Conservation (phyloP, 495 filamentous ascomycete species). For the Pyrenula aspistea region DNA sequence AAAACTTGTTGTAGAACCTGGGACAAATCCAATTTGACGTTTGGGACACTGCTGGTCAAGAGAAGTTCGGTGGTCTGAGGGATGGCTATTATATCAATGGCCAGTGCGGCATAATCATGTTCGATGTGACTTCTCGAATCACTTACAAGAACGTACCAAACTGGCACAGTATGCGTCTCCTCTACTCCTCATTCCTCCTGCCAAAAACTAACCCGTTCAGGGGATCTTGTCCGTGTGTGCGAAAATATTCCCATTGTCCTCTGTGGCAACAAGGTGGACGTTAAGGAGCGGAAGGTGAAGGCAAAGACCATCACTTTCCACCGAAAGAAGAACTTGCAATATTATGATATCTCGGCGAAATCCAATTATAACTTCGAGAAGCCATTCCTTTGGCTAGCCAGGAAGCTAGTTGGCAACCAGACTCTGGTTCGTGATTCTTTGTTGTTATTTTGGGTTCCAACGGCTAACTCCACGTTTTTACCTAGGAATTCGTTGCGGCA, state of each 20-base stretch:
- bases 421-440: conserved; percentile 51
- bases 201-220: conserved; percentile 30
- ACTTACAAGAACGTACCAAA: conserved; percentile 99
- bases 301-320: conserved; percentile 99
- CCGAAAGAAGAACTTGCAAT: conserved; percentile 99
- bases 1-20: conserved; percentile 83
- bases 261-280: conserved; percentile 98
- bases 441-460: neutral
- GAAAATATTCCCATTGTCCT: conserved; percentile 99
- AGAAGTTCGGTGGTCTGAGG: conserved; percentile 99
- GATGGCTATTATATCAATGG: conserved; percentile 99
- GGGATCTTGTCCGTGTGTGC: conserved; percentile 98
- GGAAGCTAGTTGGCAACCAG: conserved; percentile 95
- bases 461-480: conserved; percentile 7
- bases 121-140: conserved; percentile 98
- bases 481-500: conserved; percentile 91
- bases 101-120: conserved; percentile 99
- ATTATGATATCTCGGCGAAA: conserved; percentile 99
- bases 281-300: conserved; percentile 99
- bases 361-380: conserved; percentile 99
- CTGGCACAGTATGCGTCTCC: conserved; percentile 85
- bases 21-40: conserved; percentile 98
- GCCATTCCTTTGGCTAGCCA: conserved; percentile 98
- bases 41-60: conserved; percentile 99
- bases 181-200: neutral